Base-by-base conservation (phyloP, 345 rosid genomes). In the Rhodamnia rubescens region DNA sequence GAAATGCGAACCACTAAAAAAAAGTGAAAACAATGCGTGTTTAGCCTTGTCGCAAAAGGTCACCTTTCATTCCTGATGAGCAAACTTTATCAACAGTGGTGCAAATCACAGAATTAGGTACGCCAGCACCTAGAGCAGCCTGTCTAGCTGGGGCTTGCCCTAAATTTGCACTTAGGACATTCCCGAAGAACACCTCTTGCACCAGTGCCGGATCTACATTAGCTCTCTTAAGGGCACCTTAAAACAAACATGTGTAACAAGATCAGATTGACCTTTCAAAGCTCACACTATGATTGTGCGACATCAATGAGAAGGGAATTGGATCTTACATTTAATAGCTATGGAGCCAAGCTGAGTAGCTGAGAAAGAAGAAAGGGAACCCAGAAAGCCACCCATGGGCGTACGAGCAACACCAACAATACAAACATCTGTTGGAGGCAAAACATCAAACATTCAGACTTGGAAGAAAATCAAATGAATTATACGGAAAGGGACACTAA, bases 91-190 rank as follows among this genome's bases (percentile, higher is more conserved):
- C 95, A 74, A 97, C 90, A 85, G 98, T 95, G 85, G 98, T 97
- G 89, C 99, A 97, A 87, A 94, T 74, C 11, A 93, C 99, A 2
- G 99, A 95, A 89, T 96, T 89, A 47, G 98, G 98, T 84, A 97
- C 92, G 59, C 98, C 97, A 4, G 99, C 98, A 74, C 97, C 99
- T 85, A 97, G 87, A 51, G 99, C 97, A 84, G 99, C 99, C 89
- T 97, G 99, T 87, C 99, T 94, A 85, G 99, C 99, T 54, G 99
- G 99, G 89, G 99, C 99, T 90, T 96, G 99, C 29, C 99, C 99
- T 85, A 97, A 92, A 92, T 97, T 96, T 83, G 98, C 99, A 83
- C 93, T 93, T 74, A 95, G 94, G 85, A 97, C 99, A 90, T 97
- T 97, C 55, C 99, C 99, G 51, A 97, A 93, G 92, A 93, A 92